phyloP scores from a whole-genome alignment of 164 flowering plant species.

The grape (Vitis vinifera) region ASM3070453v1 NC_081812.1:314001-314500 shows the following conservation, averaged over 20 bases:
- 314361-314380: slow-evolving; percentile 78
- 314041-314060: no score
- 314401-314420: slow-evolving; percentile 89
- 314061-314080: no score
- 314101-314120: no score
- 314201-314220: no score
- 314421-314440: slow-evolving; percentile 96
- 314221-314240: background rate
- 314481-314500: background rate
- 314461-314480: slow-evolving; percentile 24
- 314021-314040: no score
- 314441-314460: slow-evolving; percentile 96
- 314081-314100: no score
- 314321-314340: slow-evolving; percentile 70
- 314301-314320: slow-evolving; percentile 75
- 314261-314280: slow-evolving; percentile 41
- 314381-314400: slow-evolving; percentile 72
- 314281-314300: slow-evolving; percentile 98
- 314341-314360: slow-evolving; percentile 98
- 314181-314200: no score
- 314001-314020: no score
- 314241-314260: slow-evolving; percentile 1
- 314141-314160: no score
- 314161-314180: no score
- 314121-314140: no score